A percentile compares a stretch with the other conserved stretches of the same genome.
Evolutionary conservation across 1,284 basidiomycete genomes (phyloP).

Genomic region (Irpex rosettiformis): DNA sequence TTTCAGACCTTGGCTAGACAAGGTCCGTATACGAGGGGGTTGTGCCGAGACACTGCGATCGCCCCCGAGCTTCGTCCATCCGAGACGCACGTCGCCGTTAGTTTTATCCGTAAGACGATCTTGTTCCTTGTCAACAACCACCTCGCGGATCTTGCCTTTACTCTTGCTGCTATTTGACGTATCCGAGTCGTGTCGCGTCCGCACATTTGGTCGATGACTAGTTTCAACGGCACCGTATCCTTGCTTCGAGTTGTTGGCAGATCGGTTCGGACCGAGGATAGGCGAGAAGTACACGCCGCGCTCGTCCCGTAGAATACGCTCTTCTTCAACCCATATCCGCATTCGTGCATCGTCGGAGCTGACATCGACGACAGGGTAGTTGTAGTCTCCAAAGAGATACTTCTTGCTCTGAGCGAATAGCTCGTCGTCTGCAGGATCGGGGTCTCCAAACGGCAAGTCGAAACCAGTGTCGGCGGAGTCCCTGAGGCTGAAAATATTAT

Average conservation of each 20-base stretch:
- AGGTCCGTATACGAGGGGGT: constrained; percentile 20
- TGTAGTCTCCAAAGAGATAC: constrained; percentile 89
- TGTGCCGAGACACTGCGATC: constrained; percentile 13
- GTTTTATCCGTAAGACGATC: constrained; percentile 29
- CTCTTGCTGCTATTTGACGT: constrained; percentile 21
- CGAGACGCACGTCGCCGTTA: constrained; percentile 37
- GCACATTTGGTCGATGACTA: background rate
- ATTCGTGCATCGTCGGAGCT: constrained; percentile 68
- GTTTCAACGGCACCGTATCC: constrained; percentile 53
- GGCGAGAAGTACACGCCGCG: constrained; percentile 68
- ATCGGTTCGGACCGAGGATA: constrained; percentile 37
- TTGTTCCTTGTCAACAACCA: constrained; percentile 42
- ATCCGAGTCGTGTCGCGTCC: constrained; percentile 18
- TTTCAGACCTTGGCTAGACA: constrained; percentile 14
- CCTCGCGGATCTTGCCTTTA: constrained; percentile 20
- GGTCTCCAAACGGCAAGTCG: constrained; percentile 60
- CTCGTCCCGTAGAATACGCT: constrained; percentile 64
- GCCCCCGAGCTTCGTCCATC: constrained; percentile 43
- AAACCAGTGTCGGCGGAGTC: constrained; percentile 59
- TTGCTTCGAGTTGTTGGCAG: constrained; percentile 36
- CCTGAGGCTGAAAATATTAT: constrained; percentile 24
- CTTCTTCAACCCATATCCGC: constrained; percentile 71
- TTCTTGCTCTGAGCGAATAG: constrained; percentile 68
- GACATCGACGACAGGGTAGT: constrained; percentile 87
- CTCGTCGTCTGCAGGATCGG: constrained; percentile 62